Base-by-base conservation (phyloP, 202 grass and related monocot genomes). In the Panicum virgatum region DNA sequence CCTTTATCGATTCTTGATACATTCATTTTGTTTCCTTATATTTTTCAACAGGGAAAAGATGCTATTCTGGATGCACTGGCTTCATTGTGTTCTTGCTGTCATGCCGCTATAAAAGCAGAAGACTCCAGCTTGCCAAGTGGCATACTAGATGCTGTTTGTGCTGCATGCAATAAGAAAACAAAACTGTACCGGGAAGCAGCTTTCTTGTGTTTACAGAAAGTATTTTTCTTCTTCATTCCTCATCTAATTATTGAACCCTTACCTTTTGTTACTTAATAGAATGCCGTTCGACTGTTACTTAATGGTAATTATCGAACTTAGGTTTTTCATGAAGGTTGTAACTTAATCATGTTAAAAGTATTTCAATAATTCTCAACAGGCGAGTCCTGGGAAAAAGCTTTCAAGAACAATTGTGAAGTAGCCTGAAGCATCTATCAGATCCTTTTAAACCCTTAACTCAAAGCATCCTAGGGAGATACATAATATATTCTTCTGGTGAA, bases 111-210 rank as follows among this genome's bases (percentile, higher is more conserved):
- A 90, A 84, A 68, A 73, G 82, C 80, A 53, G 86, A 86, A 71
- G 95, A 98, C 80, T 78, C 90, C 34, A 78, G 67, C 44, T 80
- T 83, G 78, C 90, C 95, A 80, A 77, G 20, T 88, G 69, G 76
- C 80, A 85, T 98, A 86, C 47, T 94, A 30, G 72, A 57, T 86
- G 88, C 88, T 52, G 82, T 98, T 76, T 90, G 67, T 83, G 82
- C 75, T 65, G 95, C 95, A 38, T 98, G 92, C 80, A 88, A 76
- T 75, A 98, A 83, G 75, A 98, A 95, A 87, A 53, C 84, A 52
- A 98, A 93, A 88, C 68, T 88, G 42, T 98, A 95, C 71, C 79
- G 86, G 46, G 95, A 98, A 81, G 92, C 95, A 86, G 95, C 92
- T 85, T 90, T 98, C 82, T 85, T 87, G 20, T 95, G 92, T 87